These are phyloP conservation scores for Decorospora gaudefroyi DNA, from an alignment of 2,329 filamentous ascomycete genomes.

Conservation along the genomic window DNA sequence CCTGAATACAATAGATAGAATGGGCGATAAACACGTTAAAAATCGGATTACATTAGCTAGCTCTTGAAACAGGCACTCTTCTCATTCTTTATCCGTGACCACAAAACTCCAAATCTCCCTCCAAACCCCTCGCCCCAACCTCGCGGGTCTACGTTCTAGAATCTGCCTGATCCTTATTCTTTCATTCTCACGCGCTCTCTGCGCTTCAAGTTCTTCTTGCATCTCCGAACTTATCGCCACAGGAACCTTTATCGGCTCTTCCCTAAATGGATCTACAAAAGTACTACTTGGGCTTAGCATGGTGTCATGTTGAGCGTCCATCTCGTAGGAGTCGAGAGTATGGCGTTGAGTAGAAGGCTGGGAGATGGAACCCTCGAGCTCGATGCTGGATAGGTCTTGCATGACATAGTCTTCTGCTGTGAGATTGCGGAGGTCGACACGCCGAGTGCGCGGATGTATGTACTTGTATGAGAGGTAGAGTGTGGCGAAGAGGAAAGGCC, in stretches of 20 bases:
- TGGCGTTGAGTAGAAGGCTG: conserved; percentile 2
- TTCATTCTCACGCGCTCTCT: conserved; percentile 17
- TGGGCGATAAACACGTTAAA: neutral
- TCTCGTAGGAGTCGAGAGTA: conserved; percentile 10
- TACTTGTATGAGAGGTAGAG: conserved; percentile 31
- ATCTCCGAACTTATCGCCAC: conserved; percentile 12
- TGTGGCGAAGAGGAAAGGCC: conserved; percentile 23
- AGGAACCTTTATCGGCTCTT: neutral
- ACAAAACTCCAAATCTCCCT: conserved; percentile 35
- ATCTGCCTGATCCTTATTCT: conserved; percentile 15
- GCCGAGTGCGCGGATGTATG: conserved; percentile 18
- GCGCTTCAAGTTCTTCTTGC: conserved; percentile 20
- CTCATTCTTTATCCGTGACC: conserved; percentile 19
- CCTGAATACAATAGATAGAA: no score
- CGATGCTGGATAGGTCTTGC: conserved; percentile 21
- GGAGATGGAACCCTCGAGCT: conserved; percentile 15
- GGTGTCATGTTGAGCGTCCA: conserved; percentile 13
- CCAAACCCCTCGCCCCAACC: conserved; percentile 19
- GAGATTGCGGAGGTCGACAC: conserved; percentile 24
- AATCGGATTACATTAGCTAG: neutral
- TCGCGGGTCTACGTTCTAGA: conserved; percentile 17
- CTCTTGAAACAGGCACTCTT: neutral
- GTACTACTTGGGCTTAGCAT: neutral
- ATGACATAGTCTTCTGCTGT: conserved; percentile 26
- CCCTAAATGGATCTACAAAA: conserved; percentile 8